A percentile compares a stretch with the other conserved stretches of the same genome.
Evolutionary conservation across 768 basidiomycete genomes (phyloP).

Genomic region (Leucocoprinus leucothites): DNA sequence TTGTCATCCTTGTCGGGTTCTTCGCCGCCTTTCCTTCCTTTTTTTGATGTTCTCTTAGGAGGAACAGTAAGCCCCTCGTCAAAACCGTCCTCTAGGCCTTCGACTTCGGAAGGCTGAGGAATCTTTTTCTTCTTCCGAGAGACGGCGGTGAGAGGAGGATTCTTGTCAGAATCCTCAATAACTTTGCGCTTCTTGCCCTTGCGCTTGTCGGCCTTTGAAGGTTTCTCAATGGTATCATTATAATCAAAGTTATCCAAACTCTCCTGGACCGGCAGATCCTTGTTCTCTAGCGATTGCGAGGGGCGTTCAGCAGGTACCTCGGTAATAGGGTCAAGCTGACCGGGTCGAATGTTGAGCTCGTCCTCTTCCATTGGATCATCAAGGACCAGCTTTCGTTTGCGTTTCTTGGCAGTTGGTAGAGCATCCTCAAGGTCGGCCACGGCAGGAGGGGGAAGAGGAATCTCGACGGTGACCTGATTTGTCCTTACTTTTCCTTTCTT

Average conservation of each 20-base stretch:
- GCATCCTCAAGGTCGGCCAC: not conserved
- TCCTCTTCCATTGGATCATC: conserved; percentile 2
- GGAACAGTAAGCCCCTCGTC: not conserved
- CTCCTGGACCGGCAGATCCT: not conserved
- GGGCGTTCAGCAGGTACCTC: not conserved
- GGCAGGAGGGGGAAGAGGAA: not conserved
- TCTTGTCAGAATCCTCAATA: not conserved
- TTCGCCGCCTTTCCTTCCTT: conserved; percentile 26
- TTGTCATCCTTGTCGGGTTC: conserved; percentile 21
- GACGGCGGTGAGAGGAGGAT: not conserved
- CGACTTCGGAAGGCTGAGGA: not conserved
- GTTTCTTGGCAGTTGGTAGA: not conserved
- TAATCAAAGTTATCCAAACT: not conserved
- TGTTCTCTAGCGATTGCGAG: not conserved
- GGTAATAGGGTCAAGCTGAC: not conserved
- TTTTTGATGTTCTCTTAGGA: conserved; percentile 18
- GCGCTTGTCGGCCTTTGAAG: not conserved
- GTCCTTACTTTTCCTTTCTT: not conserved
- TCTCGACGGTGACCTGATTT: not conserved
- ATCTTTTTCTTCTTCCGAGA: conserved; percentile 1
- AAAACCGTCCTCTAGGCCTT: not conserved
- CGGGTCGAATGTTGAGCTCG: conserved; percentile 1
- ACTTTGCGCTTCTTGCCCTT: conserved; percentile 4
- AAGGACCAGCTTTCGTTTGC: not conserved
- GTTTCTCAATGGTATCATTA: not conserved